Base-by-base conservation (phyloP, 2,329 filamentous ascomycete genomes). In the Metarhizium album region DNA sequence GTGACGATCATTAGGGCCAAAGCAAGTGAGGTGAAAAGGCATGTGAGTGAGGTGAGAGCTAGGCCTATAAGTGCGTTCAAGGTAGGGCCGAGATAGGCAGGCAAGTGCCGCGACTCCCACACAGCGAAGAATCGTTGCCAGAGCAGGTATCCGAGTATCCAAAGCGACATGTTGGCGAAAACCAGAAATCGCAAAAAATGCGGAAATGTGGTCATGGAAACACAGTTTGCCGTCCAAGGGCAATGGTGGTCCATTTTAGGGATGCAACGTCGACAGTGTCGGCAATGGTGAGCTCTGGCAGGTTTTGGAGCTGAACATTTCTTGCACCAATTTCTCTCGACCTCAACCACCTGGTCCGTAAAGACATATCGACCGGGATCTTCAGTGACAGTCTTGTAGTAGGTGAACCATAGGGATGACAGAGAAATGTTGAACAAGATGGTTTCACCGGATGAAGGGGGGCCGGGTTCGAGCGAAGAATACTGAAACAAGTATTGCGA, bases 211-310 rank as follows among this genome's bases (percentile, higher is more conserved):
- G 82, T 83, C 65, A 90, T 79, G 13, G 86, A 90, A 49, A 93
- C 86, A 70, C 88, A 94, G 68, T 90, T 91, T 54, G 70, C 73
- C 3, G 86, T 91, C 87, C 87, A 93, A 2, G 87, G 86, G 62
- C 87, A 93, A 70, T 94, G 87, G 68, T 90, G 86, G 69, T 90
- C 86, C 86, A 90, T 90, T 67, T 82, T 85, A 37, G 85, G 84
- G 46, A 90, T 79, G 66, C 86, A 90, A 59, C 83, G 80, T 56
- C 73, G 73, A 69, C 87, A 94, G 58, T 79, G 78, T 55, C 82
- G 83, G 70, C 88, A 94, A 72, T 94, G 88, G 72, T 93, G 88
- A 1, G 87, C 80, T 56, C 88, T 74, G 1, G 84, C 81, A 2
- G 88, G 87, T 62, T 93, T 93, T 13, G 80, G 80, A 33, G 79